phyloP scores from a whole-genome alignment of 768 basidiomycete species.

The Mycena galopus region DNA sequence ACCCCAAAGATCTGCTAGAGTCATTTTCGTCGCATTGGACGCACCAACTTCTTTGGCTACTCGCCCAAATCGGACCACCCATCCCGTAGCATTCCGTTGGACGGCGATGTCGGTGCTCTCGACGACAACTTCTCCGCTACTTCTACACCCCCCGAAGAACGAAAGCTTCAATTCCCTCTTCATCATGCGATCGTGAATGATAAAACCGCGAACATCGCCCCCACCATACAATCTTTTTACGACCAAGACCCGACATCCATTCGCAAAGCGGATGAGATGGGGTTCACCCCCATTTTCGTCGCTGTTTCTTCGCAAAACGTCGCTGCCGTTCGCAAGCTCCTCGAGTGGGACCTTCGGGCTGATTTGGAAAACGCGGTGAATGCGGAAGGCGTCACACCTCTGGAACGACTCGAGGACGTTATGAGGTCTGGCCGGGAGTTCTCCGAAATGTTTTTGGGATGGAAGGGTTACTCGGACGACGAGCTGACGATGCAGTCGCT shows the following conservation, averaged over 20 bases:
- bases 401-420: conserved; percentile 18
- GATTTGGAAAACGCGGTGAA: conserved; percentile 32
- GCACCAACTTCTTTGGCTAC: conserved; percentile 41
- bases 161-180: conserved; percentile 23
- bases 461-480: conserved; percentile 27
- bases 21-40: conserved; percentile 44
- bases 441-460: conserved; percentile 28
- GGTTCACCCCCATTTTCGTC: conserved; percentile 33
- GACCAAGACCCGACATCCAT: conserved; percentile 29
- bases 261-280: conserved; percentile 26
- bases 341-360: conserved; percentile 26
- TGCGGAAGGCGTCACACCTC: conserved; percentile 27
- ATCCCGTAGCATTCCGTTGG: conserved; percentile 32
- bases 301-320: conserved; percentile 25
- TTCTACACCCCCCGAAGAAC: background rate
- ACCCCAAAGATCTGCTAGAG: conserved; percentile 29
- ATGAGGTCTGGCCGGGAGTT: conserved; percentile 32
- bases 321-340: conserved; percentile 23
- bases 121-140: conserved; percentile 4
- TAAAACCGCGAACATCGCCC: conserved; percentile 5
- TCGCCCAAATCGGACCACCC: conserved; percentile 40
- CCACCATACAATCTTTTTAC: conserved; percentile 13
- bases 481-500: conserved; percentile 25
- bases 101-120: conserved; percentile 11
- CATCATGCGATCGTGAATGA: conserved; percentile 23